Base-by-base conservation (phyloP, 2,329 filamentous ascomycete species). In the Fusarium sp. region DNA sequence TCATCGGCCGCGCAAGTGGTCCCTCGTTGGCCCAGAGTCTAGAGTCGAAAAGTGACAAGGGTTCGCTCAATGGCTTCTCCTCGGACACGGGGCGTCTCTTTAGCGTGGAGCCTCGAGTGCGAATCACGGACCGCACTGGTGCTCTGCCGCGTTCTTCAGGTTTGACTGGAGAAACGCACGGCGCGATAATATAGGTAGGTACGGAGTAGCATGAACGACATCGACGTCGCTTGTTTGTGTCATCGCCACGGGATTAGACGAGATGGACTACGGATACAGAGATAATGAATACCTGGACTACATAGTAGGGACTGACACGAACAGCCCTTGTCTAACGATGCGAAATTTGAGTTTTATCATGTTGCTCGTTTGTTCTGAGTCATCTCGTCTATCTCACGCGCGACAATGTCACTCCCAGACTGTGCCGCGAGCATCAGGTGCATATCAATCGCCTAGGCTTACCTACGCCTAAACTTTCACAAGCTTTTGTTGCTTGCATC, bases 331-430 rank as follows among this genome's bases (percentile, higher is more conserved):
- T 28, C 7, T 28, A 6, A 15, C 19, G 25, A 28, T 38, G 46
- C 24, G 35, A 34, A 12, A 41, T 46, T 34, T 15, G 31, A 32
- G 25, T 38, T 38, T 34, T 32, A 28, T 3, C 29, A 22, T 24
- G 25, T 40, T 24, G 35, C 35, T 51, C 38, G 39, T 52, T 43
- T 44, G 61, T 51, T 69, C 64, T 67, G 56, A 66, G 63, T 64
- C 58, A 64, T 58, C 58, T 68, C 61, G 61, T 68, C 54, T 67
- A 65, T 69, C 68, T 58, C 53, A 60, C 45, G 53, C 57, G 58
- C 64, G 61, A 63, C 36, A 68, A 55, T 34, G 47, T 41, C 25
- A 28, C 24, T 54, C 26, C 19, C 45, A 19, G 19, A 48, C 59
- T 53, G 59, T 66, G 57, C 57, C 61, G 42, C 61, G 57, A 66